These are phyloP conservation scores for Sonneratia caseolaris DNA, from an alignment of 345 rosid species.

Conservation along the genomic window DNA sequence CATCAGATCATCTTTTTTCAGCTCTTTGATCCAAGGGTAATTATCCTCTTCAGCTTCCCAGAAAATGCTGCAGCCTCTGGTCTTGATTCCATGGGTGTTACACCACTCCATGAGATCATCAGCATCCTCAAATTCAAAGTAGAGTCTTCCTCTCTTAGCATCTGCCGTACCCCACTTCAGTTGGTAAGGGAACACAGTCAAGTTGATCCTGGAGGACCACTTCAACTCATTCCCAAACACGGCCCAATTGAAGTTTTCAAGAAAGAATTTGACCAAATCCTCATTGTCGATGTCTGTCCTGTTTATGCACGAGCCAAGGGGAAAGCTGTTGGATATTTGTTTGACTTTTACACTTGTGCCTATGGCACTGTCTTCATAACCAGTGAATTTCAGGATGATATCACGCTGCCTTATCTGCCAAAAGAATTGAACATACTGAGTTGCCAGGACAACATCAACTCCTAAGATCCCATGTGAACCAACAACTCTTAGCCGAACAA, in stretches of 20 bases:
- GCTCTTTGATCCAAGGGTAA: slow-evolving; percentile 63
- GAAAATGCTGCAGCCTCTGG: slow-evolving; percentile 85
- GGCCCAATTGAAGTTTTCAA: slow-evolving; percentile 72
- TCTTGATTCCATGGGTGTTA: slow-evolving; percentile 35
- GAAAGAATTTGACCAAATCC: slow-evolving; percentile 68
- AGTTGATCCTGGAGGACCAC: slow-evolving; percentile 32
- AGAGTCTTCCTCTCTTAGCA: slow-evolving; percentile 13
- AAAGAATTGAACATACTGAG: no score
- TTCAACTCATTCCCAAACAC: slow-evolving; percentile 88
- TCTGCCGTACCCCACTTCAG: slow-evolving; percentile 76
- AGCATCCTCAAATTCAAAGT: slow-evolving; percentile 61
- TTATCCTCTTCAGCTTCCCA: slow-evolving; percentile 78
- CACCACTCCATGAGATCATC: slow-evolving; percentile 72
- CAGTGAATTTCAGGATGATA: no score
- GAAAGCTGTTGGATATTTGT: no score
- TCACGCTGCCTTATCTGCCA: no score
- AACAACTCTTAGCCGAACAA: no score
- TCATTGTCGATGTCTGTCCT: slow-evolving; percentile 22
- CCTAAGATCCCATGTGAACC: no score
- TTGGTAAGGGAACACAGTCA: slow-evolving; percentile 1
- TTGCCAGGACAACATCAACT: no score
- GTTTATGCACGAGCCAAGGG: no score
- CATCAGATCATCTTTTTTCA: slow-evolving; percentile 43
- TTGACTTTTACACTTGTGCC: no score
- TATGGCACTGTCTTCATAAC: no score